Conservation (phyloP, 2,329 filamentous ascomycete species). For the Paraphaeosphaeria sporulosa region DNA sequence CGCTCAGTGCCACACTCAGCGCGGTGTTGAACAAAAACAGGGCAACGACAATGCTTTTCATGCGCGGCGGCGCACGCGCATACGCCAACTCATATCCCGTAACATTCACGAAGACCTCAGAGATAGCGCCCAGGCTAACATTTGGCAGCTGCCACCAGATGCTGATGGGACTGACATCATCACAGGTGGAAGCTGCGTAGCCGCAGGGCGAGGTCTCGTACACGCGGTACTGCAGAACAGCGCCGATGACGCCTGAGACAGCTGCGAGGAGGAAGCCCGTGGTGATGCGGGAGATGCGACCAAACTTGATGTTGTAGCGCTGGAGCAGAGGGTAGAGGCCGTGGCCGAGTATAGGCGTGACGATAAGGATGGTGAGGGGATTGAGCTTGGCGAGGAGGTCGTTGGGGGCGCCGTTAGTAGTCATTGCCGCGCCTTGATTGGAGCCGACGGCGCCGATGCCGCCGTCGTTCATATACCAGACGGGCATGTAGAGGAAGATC, state of each 20-base stretch:
- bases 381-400: constrained; percentile 21
- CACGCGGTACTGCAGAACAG: constrained; percentile 55
- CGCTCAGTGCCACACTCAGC: constrained; percentile 49
- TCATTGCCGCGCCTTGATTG: constrained; percentile 49
- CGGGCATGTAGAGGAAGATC: constrained; percentile 36
- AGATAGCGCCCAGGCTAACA: constrained; percentile 38
- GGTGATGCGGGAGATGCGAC: constrained; percentile 59
- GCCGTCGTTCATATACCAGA: constrained; percentile 49
- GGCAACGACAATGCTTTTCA: constrained; percentile 54
- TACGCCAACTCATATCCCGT: constrained; percentile 57
- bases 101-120: constrained; percentile 51
- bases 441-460: constrained; percentile 61
- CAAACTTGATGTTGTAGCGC: constrained; percentile 54
- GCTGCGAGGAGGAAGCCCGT: constrained; percentile 61
- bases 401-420: constrained; percentile 19
- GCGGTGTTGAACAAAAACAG: constrained; percentile 53
- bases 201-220: constrained; percentile 58
- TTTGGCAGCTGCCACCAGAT: constrained; percentile 56
- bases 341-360: constrained; percentile 57
- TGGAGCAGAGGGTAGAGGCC: constrained; percentile 57
- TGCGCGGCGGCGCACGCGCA: constrained; percentile 51
- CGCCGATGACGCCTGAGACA: constrained; percentile 50
- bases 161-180: constrained; percentile 49
- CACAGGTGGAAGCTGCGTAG: constrained; percentile 50
- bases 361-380: constrained; percentile 20